Evolutionary conservation across 108 stramenopile species (phyloP).

Genomic region (Seminavis robusta): DNA sequence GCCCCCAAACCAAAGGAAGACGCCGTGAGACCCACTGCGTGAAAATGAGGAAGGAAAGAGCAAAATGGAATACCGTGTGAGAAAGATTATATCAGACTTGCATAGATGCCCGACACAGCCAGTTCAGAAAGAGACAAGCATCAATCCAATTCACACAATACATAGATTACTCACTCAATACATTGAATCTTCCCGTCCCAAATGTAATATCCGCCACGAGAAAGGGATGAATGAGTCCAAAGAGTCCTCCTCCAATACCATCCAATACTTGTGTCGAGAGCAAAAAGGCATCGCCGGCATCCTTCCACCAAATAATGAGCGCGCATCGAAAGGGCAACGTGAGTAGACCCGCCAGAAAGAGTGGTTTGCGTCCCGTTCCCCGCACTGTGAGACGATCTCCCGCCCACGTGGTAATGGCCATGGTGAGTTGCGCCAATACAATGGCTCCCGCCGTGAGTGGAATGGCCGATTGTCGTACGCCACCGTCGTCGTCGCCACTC

Average conservation of each 20-base stretch:
- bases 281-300: constrained; percentile 63
- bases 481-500: constrained; percentile 72
- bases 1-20: constrained; percentile 81
- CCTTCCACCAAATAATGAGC: constrained; percentile 80
- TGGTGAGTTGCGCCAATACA: constrained; percentile 76
- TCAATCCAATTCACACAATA: background rate
- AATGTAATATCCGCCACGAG: constrained; percentile 86
- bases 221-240: constrained; percentile 78
- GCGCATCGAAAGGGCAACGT: constrained; percentile 81
- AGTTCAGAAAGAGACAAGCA: background rate
- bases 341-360: constrained; percentile 70
- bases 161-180: constrained; percentile 50
- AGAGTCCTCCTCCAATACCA: constrained; percentile 81
- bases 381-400: constrained; percentile 58
- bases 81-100: background rate
- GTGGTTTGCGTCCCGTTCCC: constrained; percentile 71
- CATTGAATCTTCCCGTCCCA: constrained; percentile 85
- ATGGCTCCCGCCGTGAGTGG: constrained; percentile 87
- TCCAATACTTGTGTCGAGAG: constrained; percentile 86
- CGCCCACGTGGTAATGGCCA: constrained; percentile 66
- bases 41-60: constrained; percentile 2
- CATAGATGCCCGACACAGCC: background rate
- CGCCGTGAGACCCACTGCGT: constrained; percentile 65
- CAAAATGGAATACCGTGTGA: background rate
- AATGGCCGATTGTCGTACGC: constrained; percentile 64